Base-by-base conservation (phyloP, 441 rosid genomes). In the Adansonia rubrostipa region DNA sequence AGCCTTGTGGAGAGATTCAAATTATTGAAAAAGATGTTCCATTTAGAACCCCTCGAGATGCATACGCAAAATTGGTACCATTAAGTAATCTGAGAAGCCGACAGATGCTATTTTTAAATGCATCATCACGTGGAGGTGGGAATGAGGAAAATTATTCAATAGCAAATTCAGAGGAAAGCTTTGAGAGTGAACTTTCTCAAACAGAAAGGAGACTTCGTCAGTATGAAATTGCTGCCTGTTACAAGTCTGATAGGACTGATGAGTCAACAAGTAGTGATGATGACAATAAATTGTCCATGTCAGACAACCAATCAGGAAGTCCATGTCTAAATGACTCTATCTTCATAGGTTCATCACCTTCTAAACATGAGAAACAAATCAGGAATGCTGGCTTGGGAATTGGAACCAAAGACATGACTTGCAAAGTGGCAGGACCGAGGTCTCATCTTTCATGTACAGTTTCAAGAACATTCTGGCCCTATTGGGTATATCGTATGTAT, bases 1-100 rank as follows among this genome's bases (percentile, higher is more conserved):
- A 96, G 99, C 91, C 91, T 71, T 88, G 87, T 75, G 98, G 95
- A 75, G 97, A 96, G 88, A 88, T 90, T 77, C 97, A 91, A 80
- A 92, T 96, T 75, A 85, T 92, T 48, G 90, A 93, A 77, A 98
- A 96, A 88, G 94, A 92, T 84, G 76, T 82, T 61, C 96, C 99
- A 61, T 67, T 92, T 73, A 92, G 97, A 86, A 85, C 92, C 60
- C 98, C 98, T 5, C 82, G 77, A 77, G 97, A 88, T 86, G 97
- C 89, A 40, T 83, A 85, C 86, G 95, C 90, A 76, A 89, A 87
- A 76, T 81, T 90, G 86, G 82, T 81, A 54, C 89, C 91, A 7
- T 48, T 88, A 66, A 78, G 82, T 74, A 86, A 87, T 76, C 60
- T 84, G 79, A 78, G 64, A 85, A 72, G 81, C 60, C 82, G 44